Base-by-base conservation (phyloP, 306 rosid species). In the Prunus davidiana region DNA sequence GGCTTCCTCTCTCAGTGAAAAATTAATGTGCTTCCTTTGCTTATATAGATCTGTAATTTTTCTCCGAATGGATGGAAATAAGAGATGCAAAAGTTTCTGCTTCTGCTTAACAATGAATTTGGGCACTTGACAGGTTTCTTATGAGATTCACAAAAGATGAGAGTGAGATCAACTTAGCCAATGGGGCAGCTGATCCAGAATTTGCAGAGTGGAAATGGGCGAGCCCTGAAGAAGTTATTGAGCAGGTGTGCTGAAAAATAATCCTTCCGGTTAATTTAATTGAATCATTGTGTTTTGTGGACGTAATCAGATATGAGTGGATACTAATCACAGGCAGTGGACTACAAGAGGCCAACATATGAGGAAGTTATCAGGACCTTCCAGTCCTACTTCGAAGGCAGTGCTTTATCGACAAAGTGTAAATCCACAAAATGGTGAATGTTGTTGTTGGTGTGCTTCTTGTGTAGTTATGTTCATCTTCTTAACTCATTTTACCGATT, bases 131-230 rank as follows among this genome's bases (percentile, higher is more conserved):
- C 83, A 94, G 98, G 98, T 95, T 86, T 85, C 97, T 92, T 16
- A 89, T 95, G 97, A 82, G 89, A 65, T 81, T 87, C 73, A 95
- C 91, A 24, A 88, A 85, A 54, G 93, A 87, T 75, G 92, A 90
- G 46, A 85, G 90, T 4, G 96, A 95, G 85, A 71, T 95, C 82
- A 92, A 95, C 88, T 82, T 95, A 80, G 88, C 91, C 27, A 95
- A 64, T 6, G 97, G 96, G 8, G 93, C 89, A 84, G 97, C 96
- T 34, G 98, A 95, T 15, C 87, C 90, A 12, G 98, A 95, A 85
- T 95, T 95, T 78, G 87, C 95, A 25, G 98, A 95, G 73, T 95
- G 98, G 98, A 95, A 95, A 83, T 95, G 98, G 98, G 93, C 98
- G 22, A 84, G 45, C 84, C 93, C 96, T 0, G 89, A 86, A 57